Evolutionary conservation across 345 rosid species (phyloP).

Genomic region (Salix caprea): DNA sequence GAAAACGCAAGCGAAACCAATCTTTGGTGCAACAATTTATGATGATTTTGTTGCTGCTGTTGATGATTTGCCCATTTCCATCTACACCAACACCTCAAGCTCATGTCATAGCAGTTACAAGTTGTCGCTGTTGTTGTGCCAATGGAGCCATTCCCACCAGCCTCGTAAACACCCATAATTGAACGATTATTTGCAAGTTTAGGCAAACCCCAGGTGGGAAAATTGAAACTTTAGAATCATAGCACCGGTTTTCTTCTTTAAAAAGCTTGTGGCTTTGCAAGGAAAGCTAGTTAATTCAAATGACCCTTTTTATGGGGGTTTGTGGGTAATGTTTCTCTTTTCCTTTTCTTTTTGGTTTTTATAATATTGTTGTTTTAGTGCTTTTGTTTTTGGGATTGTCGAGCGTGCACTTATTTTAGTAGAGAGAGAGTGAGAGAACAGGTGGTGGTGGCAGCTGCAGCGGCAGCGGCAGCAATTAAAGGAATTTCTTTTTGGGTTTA

Average conservation of each 20-base stretch:
- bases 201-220: background rate
- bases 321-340: background rate
- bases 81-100: slow-evolving; percentile 26
- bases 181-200: background rate
- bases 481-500: background rate
- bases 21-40: slow-evolving; percentile 12
- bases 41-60: background rate
- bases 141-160: background rate
- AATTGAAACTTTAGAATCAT: background rate
- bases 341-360: background rate
- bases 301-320: background rate
- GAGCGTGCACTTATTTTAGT: background rate
- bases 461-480: background rate
- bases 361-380: background rate
- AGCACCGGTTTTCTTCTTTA: too few species aligned
- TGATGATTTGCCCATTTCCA: slow-evolving; percentile 31
- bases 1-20: slow-evolving; percentile 30
- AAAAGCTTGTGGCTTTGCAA: background rate
- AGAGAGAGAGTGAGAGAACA: background rate
- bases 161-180: slow-evolving; percentile 19
- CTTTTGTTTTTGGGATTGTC: background rate
- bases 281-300: background rate
- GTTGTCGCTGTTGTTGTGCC: background rate
- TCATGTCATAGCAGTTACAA: slow-evolving; percentile 13
- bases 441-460: background rate